phyloP scores from a whole-genome alignment of 2,329 filamentous ascomycete genomes.

The Metarhizium robertsii region DNA sequence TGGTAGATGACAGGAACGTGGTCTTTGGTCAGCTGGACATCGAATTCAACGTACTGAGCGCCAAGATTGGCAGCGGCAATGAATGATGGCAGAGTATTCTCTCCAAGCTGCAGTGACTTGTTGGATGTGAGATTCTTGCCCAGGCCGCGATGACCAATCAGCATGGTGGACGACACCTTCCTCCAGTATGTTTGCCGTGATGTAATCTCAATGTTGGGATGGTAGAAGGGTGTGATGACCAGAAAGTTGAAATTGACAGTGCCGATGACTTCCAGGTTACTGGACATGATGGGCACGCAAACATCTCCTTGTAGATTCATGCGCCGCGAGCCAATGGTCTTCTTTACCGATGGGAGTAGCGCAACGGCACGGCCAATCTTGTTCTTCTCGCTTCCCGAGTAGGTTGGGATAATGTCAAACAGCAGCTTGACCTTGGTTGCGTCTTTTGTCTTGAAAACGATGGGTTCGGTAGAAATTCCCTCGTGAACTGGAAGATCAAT shows the following conservation, averaged over 20 bases:
- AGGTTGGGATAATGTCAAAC: slow-evolving; percentile 94
- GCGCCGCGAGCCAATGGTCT: slow-evolving; percentile 72
- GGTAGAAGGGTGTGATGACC: slow-evolving; percentile 86
- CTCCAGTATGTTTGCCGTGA: slow-evolving; percentile 95
- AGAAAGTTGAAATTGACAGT: slow-evolving; percentile 95
- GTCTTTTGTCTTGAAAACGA: slow-evolving; percentile 77
- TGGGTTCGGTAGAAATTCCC: slow-evolving; percentile 85
- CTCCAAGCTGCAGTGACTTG: slow-evolving; percentile 84
- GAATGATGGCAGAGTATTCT: slow-evolving; percentile 94
- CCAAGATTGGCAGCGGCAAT: slow-evolving; percentile 92
- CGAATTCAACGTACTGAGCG: slow-evolving; percentile 65
- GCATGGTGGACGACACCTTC: slow-evolving; percentile 80
- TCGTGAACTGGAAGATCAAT: slow-evolving; percentile 92
- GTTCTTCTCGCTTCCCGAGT: slow-evolving; percentile 79
- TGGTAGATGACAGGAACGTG: slow-evolving; percentile 98
- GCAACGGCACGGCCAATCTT: slow-evolving; percentile 86
- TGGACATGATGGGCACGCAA: slow-evolving; percentile 81
- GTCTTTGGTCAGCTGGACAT: slow-evolving; percentile 98
- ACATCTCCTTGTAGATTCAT: slow-evolving; percentile 89
- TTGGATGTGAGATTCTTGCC: slow-evolving; percentile 84
- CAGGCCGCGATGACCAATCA: slow-evolving; percentile 62
- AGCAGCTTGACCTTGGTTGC: slow-evolving; percentile 74
- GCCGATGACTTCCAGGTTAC: slow-evolving; percentile 82
- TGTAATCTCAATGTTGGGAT: slow-evolving; percentile 87
- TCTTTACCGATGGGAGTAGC: slow-evolving; percentile 76